Evolutionary conservation across 352 stramenopile genomes (phyloP), one percentile per base, ranked within the genome.

Genomic region (Globisporangium cystogenes): DNA sequence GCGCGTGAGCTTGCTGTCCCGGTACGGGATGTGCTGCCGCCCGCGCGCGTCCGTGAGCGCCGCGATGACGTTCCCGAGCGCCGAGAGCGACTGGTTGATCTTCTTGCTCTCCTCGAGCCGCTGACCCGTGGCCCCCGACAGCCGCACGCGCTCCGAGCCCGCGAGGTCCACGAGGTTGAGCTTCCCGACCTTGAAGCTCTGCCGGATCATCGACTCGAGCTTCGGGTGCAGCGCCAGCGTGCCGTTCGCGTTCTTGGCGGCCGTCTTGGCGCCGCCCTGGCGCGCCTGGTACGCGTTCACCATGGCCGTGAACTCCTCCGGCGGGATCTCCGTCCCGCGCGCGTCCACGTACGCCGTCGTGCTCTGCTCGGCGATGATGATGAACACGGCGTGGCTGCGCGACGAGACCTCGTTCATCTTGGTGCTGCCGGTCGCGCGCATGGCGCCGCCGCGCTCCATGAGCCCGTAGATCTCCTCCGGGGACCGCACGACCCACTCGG

Each of bases 151-250:
- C 59, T 98, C 92, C 0, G 87, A 97, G 3, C 91, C 92, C 3
- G 91, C 92, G 29, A 98, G 59, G 65, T 98, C 92, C 2, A 98
- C 92, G 18, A 98, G 68, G 50, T 98, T 98, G 7, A 98, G 82
- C 62, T 97, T 97, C 16, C 88, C 90, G n/a, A 97, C 88, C 55
- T 93, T 97, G 62, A 98, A 98, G 44, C 84, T 95, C 64, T 98
- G 92, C 1, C 87, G 76, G 11, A 98, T 72, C 66, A 95, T 89
- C 8, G 90, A 85, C 53, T 96, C 87, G 39, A 96, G 67, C 56
- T 91, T 90, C 0, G 82, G 76, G 10, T 87, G 80, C 7, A 87
- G 61, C 15, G 54, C 66, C 7, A 59, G 42, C 2, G 53, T 71
- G 8, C 67, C 68, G 7, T 82, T 76, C 10, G 35, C 58, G 8